A percentile compares a stretch with the other conserved stretches of the same genome.
phyloP scores from a whole-genome alignment of 1,284 basidiomycete species.

The Sanguinoderma infundibulare region DNA sequence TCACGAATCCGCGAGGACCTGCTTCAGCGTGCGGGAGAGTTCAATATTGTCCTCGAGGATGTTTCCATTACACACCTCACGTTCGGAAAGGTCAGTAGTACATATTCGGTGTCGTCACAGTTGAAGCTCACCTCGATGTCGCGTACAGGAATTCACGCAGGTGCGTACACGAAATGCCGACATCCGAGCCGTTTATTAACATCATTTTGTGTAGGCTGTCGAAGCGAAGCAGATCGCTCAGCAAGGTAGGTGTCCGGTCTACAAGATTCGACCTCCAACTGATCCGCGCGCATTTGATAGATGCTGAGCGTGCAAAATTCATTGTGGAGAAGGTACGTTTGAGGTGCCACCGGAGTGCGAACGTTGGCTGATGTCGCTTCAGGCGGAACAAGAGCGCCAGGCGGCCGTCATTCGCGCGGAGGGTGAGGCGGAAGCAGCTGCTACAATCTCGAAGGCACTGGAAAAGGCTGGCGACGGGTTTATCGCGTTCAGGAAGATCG shows the following conservation, averaged over 20 bases:
- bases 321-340: slow-evolving; percentile 90
- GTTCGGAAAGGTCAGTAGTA: slow-evolving; percentile 68
- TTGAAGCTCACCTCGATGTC: slow-evolving; percentile 32
- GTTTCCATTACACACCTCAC: slow-evolving; percentile 94
- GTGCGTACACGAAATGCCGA: slow-evolving; percentile 33
- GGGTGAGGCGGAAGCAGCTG: slow-evolving; percentile 96
- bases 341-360: slow-evolving; percentile 1
- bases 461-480: slow-evolving; percentile 96
- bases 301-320: slow-evolving; percentile 98
- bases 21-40: slow-evolving; percentile 92
- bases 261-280: not conserved
- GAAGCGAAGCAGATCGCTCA: slow-evolving; percentile 99
- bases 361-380: slow-evolving; percentile 13
- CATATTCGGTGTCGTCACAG: not conserved
- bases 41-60: slow-evolving; percentile 96
- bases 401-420: slow-evolving; percentile 98
- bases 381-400: slow-evolving; percentile 99
- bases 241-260: slow-evolving; percentile 62
- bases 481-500: slow-evolving; percentile 95
- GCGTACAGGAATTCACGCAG: slow-evolving; percentile 79
- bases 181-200: not conserved
- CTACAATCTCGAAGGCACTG: slow-evolving; percentile 91
- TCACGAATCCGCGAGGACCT: slow-evolving; percentile 95
- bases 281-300: slow-evolving; percentile 41
- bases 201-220: slow-evolving; percentile 65